Percentiles rank a stretch among this genome's conserved stretches.
phyloP scores from a whole-genome alignment of 495 filamentous ascomycete species.

The Podospora fimiseda region DNA sequence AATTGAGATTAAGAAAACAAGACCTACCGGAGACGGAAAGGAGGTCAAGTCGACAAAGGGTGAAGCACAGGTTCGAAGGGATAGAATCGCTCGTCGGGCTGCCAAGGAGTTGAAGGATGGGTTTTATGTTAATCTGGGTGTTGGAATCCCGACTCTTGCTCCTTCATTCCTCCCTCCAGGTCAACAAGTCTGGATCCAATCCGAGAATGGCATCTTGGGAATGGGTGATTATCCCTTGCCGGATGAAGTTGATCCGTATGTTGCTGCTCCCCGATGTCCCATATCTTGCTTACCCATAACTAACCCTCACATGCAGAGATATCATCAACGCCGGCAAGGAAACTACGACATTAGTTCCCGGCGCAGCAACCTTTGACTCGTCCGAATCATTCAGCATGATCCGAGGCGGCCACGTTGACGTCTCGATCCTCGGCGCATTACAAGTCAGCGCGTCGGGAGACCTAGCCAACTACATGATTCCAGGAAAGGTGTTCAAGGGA shows the following conservation, averaged over 20 bases:
- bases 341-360: slow-evolving; percentile 52
- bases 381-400: slow-evolving; percentile 59
- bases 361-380: slow-evolving; percentile 51
- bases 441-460: slow-evolving; percentile 54
- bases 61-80: slow-evolving; percentile 36
- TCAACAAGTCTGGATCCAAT: slow-evolving; percentile 51
- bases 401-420: slow-evolving; percentile 53
- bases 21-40: slow-evolving; percentile 23
- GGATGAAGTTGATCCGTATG: slow-evolving; percentile 46
- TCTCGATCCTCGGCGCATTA: slow-evolving; percentile 55
- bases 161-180: slow-evolving; percentile 47
- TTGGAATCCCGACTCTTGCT: slow-evolving; percentile 58
- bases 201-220: slow-evolving; percentile 56
- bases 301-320: slow-evolving; percentile 24
- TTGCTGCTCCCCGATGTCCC: neutral
- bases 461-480: slow-evolving; percentile 60
- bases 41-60: slow-evolving; percentile 12
- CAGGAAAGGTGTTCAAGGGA: slow-evolving; percentile 57
- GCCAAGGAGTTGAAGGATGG: slow-evolving; percentile 58
- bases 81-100: slow-evolving; percentile 54
- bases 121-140: slow-evolving; percentile 61
- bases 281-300: neutral
- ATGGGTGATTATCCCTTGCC: slow-evolving; percentile 56
- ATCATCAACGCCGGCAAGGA: slow-evolving; percentile 60
- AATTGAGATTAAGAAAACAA: slow-evolving; percentile 51